Percentiles rank a stretch among this genome's conserved stretches.
phyloP scores from a whole-genome alignment of 164 flowering plant species.

The Stephania japonica region DNA sequence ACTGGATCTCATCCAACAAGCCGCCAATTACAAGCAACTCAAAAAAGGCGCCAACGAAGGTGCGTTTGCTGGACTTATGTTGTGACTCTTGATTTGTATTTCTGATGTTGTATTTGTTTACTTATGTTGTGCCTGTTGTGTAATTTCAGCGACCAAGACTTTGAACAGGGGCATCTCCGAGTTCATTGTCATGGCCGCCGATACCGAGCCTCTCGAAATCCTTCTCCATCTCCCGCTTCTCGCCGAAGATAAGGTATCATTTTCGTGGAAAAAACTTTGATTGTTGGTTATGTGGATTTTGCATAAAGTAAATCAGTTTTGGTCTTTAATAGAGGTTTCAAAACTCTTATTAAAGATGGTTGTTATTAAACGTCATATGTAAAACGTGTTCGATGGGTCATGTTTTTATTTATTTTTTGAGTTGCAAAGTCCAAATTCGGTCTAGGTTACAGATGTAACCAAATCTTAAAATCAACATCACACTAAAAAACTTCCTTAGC shows the following conservation, averaged over 20 bases:
- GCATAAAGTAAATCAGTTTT: too few relatives aligned
- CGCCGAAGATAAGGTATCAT: constrained; percentile 81
- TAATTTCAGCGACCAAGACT: constrained; percentile 71
- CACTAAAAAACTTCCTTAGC: too few relatives aligned
- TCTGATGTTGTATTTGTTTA: neutral
- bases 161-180: constrained; percentile 83
- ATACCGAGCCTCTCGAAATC: constrained; percentile 82
- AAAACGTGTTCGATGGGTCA: too few relatives aligned
- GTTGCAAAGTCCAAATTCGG: too few relatives aligned
- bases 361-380: too few relatives aligned
- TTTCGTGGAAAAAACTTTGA: neutral
- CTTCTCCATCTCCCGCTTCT: constrained; percentile 84
- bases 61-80: constrained; percentile 7
- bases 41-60: constrained; percentile 37
- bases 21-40: constrained; percentile 31
- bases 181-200: constrained; percentile 93
- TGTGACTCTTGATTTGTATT: neutral
- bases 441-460: too few relatives aligned
- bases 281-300: neutral
- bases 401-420: too few relatives aligned
- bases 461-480: too few relatives aligned
- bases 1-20: constrained; percentile 27
- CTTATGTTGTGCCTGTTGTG: neutral
- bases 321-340: too few relatives aligned
- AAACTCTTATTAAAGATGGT: too few relatives aligned